Percentiles rank a stretch among this genome's conserved stretches.
phyloP scores from a whole-genome alignment of 306 rosid genomes.

The Malus domestica region DNA sequence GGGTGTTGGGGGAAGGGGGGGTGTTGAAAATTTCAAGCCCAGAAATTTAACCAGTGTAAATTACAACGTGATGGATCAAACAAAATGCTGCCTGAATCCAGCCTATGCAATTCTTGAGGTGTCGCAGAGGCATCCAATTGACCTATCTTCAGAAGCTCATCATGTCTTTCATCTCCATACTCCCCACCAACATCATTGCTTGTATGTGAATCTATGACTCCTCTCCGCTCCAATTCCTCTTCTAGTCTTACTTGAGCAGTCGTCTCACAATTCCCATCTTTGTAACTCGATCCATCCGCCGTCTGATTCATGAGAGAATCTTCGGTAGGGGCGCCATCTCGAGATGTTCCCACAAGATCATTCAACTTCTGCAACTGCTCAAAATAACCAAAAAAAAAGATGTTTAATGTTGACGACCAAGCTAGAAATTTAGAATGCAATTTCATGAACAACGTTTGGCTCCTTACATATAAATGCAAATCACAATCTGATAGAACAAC shows the following conservation, averaged over 20 bases:
- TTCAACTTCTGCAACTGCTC: constrained; percentile 55
- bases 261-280: constrained; percentile 17
- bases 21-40: constrained; percentile 30
- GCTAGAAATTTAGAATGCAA: neutral
- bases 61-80: constrained; percentile 44
- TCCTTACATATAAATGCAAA: neutral
- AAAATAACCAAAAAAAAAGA: neutral
- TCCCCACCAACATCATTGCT: constrained; percentile 9
- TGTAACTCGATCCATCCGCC: constrained; percentile 33
- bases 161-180: constrained; percentile 29
- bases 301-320: constrained; percentile 12
- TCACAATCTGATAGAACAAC: neutral
- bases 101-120: constrained; percentile 52
- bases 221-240: constrained; percentile 29
- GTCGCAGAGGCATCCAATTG: constrained; percentile 35
- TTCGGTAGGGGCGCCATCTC: constrained; percentile 7
- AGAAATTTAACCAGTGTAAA: constrained; percentile 61
- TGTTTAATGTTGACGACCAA: neutral
- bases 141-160: constrained; percentile 31
- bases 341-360: constrained; percentile 29
- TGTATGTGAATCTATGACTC: constrained; percentile 16
- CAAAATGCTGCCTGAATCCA: constrained; percentile 38
- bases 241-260: constrained; percentile 17
- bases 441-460: neutral
- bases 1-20: neutral